Base-by-base conservation (phyloP, 2,329 filamentous ascomycete species). In the Cadophora luteo-olivacea region DNA sequence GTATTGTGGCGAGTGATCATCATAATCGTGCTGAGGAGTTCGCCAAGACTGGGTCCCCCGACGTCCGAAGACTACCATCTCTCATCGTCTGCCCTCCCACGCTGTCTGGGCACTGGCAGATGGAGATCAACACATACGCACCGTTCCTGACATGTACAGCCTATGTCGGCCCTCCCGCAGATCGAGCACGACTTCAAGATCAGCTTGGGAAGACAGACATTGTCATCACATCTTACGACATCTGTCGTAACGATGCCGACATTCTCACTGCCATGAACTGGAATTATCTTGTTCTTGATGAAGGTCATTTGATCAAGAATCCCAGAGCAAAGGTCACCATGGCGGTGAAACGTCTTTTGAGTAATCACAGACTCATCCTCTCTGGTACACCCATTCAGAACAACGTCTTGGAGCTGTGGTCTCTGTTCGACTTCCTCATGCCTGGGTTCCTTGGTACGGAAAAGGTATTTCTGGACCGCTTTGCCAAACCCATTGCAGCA, bases 241-340 rank as follows among this genome's bases (percentile, higher is more conserved):
- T 99, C 61, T 97, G 95, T 78, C 90, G 97, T 64, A 99, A 99
- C 73, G 96, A 99, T 77, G 89, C 91, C n/a, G 94, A 97, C 9
- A 80, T 95, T 4, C 86, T 99, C 41, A 87, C 88, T 57, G 89
- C 92, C 65, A 88, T 96, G 77, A 96, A 87, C 73, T 99, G 95
- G 94, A 99, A 99, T 78, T 99, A 99, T 78, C 92, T 96, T 67
- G 94, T 99, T 4, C 87, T 99, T 8, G 96, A 99, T 77, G 96
- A 99, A 82, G 96, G 97, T 1, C 96, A 99, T 82, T 82, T 99
- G 72, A 99, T 99, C 85, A 99, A 99, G 84, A 99, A 99, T 79
- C 94, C 96, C 3, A 97, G 96, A 79, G 94, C 97, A 1, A 99
- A 99, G 82, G 96, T 97, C 69, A 97, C 93, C 0, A 86, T 94